Conservation (phyloP, 257 asterid species). For the Jaltomata sinuosa region DNA sequence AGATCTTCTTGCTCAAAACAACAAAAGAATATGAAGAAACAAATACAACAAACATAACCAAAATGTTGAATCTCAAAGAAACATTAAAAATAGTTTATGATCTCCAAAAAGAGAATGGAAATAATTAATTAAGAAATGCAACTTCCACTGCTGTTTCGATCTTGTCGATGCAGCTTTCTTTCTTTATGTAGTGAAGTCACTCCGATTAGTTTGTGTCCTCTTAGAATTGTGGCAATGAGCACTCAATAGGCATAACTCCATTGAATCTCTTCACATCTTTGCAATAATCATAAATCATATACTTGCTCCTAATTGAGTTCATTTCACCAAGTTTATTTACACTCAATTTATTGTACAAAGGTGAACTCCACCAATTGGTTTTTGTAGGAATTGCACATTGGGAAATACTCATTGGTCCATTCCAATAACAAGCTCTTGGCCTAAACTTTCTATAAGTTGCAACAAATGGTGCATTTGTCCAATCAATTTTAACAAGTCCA, state of each 20-base stretch:
- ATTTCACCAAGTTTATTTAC: conserved; percentile 16
- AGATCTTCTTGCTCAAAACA: background rate
- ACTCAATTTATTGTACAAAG: conserved; percentile 19
- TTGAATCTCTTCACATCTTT: conserved; percentile 29
- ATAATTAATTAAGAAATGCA: too few species aligned
- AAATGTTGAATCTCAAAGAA: background rate
- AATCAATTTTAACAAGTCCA: conserved; percentile 55
- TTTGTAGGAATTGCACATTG: conserved; percentile 25
- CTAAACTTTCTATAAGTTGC: conserved; percentile 40
- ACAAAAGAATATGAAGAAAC: background rate
- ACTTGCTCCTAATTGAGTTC: conserved; percentile 31
- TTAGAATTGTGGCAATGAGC: conserved; percentile 31
- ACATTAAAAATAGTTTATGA: background rate
- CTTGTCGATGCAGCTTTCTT: background rate
- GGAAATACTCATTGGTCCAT: conserved; percentile 18
- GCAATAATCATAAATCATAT: conserved; percentile 65
- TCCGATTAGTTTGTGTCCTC: background rate
- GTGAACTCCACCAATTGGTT: conserved; percentile 38
- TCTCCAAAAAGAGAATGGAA: background rate
- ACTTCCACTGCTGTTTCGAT: background rate
- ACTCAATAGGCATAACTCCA: conserved; percentile 47
- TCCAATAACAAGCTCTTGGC: conserved; percentile 37
- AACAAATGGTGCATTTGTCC: conserved; percentile 51
- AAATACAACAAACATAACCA: background rate
- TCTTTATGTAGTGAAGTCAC: background rate